phyloP scores from a whole-genome alignment of 176 grass and related monocot species.

The Aechmea fasciata region DNA sequence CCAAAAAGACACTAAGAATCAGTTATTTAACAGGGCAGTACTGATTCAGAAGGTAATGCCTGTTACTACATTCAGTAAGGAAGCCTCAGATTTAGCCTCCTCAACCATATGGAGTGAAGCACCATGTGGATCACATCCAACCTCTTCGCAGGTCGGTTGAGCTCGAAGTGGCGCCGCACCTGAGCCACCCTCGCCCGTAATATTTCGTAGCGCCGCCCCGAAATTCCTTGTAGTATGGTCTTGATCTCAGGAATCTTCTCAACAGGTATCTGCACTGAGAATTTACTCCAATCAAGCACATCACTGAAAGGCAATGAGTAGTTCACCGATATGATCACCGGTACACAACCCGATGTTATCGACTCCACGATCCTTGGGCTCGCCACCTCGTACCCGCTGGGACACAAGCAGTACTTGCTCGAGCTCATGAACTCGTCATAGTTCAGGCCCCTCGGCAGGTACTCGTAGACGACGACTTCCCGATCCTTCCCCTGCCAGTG shows the following conservation, averaged over 20 bases:
- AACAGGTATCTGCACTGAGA: constrained; percentile 20
- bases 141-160: constrained; percentile 14
- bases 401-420: constrained; percentile 32
- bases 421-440: constrained; percentile 27
- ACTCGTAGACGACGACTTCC: constrained; percentile 20
- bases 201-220: constrained; percentile 2
- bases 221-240: constrained; percentile 24
- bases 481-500: constrained; percentile 26
- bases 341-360: constrained; percentile 26
- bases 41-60: neutral
- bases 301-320: constrained; percentile 32
- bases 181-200: constrained; percentile 25
- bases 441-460: constrained; percentile 13
- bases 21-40: too few species aligned
- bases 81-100: constrained; percentile 22
- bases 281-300: constrained; percentile 34
- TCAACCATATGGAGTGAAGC: constrained; percentile 41
- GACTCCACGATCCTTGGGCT: constrained; percentile 38
- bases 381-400: constrained; percentile 26
- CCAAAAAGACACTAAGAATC: too few species aligned
- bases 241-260: constrained; percentile 27
- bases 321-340: constrained; percentile 28
- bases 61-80: constrained; percentile 5
- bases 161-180: constrained; percentile 24
- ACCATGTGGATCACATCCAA: constrained; percentile 42